A percentile compares a stretch with the other conserved stretches of the same genome.
These are phyloP conservation scores for Lyophyllum decastes DNA, from an alignment of 768 basidiomycete species.

Conservation along the genomic window DNA sequence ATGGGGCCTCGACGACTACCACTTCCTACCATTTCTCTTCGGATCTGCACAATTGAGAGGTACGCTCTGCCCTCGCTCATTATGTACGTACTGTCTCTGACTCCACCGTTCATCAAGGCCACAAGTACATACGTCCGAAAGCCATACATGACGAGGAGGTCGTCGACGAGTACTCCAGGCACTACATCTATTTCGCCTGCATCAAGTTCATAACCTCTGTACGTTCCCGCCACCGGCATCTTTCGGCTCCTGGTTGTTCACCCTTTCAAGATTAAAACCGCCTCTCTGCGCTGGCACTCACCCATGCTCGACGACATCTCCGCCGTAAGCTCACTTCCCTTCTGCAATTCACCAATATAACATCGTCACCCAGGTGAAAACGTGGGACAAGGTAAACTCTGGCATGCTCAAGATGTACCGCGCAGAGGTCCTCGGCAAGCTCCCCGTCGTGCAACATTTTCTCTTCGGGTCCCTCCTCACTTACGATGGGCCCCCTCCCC, in stretches of 20 bases:
- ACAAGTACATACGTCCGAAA: constrained; percentile 89
- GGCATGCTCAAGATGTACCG: constrained; percentile 99
- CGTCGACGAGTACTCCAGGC: constrained; percentile 85
- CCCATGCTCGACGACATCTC: constrained; percentile 99
- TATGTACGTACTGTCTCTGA: constrained; percentile 41
- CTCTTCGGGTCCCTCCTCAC: constrained; percentile 83
- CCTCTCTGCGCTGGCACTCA: constrained; percentile 95
- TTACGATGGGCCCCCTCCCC: constrained; percentile 61
- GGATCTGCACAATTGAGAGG: constrained; percentile 80
- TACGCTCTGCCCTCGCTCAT: constrained; percentile 16
- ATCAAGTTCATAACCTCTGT: constrained; percentile 96
- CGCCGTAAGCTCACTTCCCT: constrained; percentile 46
- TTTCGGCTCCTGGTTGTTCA: constrained; percentile 9
- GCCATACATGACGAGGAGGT: constrained; percentile 91
- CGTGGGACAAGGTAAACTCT: constrained; percentile 94
- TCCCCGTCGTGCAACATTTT: constrained; percentile 96
- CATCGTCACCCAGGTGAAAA: constrained; percentile 57
- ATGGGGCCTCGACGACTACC: constrained; percentile 97
- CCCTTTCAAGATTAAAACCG: constrained; percentile 81
- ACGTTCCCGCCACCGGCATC: constrained; percentile 20
- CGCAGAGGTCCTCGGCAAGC: constrained; percentile 92
- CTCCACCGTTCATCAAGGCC: constrained; percentile 44
- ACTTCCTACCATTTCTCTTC: constrained; percentile 90
- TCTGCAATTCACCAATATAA: background rate
- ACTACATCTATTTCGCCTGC: constrained; percentile 98